These are phyloP conservation scores for Astrothelium subdiscretum DNA, from an alignment of 495 filamentous ascomycete species.

Conservation along the genomic window DNA sequence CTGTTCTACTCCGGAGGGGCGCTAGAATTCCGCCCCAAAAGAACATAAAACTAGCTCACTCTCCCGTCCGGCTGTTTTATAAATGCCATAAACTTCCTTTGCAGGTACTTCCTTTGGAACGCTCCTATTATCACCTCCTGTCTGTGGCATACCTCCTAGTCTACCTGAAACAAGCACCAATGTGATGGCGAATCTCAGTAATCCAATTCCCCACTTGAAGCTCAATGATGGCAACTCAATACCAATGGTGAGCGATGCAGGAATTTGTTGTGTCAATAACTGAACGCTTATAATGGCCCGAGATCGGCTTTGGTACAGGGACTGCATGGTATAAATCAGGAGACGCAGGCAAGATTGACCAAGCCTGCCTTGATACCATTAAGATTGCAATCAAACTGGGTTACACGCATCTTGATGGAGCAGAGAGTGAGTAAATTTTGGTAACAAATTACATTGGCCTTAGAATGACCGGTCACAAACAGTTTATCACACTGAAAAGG, in stretches of 20 bases:
- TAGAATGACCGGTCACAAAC: neutral
- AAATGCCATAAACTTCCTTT: no score
- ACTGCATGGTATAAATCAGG: conserved; percentile 48
- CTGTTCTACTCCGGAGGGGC: no score
- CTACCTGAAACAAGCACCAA: neutral
- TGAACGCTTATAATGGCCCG: neutral
- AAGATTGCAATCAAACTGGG: conserved; percentile 58
- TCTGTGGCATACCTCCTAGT: no score
- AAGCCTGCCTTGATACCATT: conserved; percentile 45
- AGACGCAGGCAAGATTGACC: conserved; percentile 33
- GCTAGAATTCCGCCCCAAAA: no score
- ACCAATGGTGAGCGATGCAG: conserved; percentile 46
- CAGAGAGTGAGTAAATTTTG: conserved; percentile 40
- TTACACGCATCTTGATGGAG: conserved; percentile 68
- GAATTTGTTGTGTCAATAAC: neutral
- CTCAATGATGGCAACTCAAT: conserved; percentile 64
- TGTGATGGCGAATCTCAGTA: conserved; percentile 31
- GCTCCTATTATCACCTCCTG: no score
- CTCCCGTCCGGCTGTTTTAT: no score
- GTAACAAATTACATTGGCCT: neutral
- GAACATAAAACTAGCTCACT: no score
- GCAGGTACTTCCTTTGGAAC: no score
- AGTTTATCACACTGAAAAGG: conserved; percentile 71
- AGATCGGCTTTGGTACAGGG: conserved; percentile 66
- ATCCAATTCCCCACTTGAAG: conserved; percentile 39